A percentile compares a stretch with the other conserved stretches of the same genome.
Evolutionary conservation across 768 basidiomycete species (phyloP).

Genomic region (Pluteus cervinus): DNA sequence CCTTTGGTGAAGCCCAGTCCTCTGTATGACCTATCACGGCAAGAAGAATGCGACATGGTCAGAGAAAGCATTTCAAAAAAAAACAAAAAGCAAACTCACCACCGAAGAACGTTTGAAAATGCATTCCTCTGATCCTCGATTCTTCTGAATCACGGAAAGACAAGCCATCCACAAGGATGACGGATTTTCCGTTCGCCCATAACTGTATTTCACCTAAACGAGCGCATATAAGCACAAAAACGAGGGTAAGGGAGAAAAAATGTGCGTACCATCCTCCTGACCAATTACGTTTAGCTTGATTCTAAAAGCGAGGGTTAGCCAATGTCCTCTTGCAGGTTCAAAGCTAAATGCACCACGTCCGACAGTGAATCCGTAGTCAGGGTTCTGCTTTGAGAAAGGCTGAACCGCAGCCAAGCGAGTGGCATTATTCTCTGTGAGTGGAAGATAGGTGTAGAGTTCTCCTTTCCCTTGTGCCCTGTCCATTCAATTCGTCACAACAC

Average conservation of each 20-base stretch:
- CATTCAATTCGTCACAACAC: background rate
- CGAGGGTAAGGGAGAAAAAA: background rate
- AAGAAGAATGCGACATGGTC: background rate
- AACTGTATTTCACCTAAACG: constrained; percentile 57
- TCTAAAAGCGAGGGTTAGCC: constrained; percentile 62
- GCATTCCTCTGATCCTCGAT: constrained; percentile 57
- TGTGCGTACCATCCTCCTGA: constrained; percentile 43
- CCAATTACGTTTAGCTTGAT: constrained; percentile 64
- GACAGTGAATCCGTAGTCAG: constrained; percentile 60
- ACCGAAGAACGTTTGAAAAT: constrained; percentile 77
- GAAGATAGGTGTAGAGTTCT: constrained; percentile 69
- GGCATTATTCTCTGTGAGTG: constrained; percentile 40
- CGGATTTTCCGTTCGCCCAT: constrained; percentile 54
- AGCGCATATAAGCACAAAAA: background rate
- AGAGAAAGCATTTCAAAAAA: background rate
- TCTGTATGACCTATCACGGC: constrained; percentile 35
- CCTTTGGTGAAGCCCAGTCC: constrained; percentile 56
- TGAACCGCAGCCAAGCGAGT: constrained; percentile 39
- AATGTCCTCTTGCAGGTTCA: constrained; percentile 41
- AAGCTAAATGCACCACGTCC: constrained; percentile 61
- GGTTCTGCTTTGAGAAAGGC: constrained; percentile 41
- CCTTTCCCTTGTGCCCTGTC: constrained; percentile 43
- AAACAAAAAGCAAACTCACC: constrained; percentile 29
- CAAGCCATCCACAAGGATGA: constrained; percentile 45
- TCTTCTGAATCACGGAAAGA: constrained; percentile 36